These are phyloP conservation scores for Thalassiosira profunda DNA, from an alignment of 108 stramenopile species.

Conservation along the genomic window DNA sequence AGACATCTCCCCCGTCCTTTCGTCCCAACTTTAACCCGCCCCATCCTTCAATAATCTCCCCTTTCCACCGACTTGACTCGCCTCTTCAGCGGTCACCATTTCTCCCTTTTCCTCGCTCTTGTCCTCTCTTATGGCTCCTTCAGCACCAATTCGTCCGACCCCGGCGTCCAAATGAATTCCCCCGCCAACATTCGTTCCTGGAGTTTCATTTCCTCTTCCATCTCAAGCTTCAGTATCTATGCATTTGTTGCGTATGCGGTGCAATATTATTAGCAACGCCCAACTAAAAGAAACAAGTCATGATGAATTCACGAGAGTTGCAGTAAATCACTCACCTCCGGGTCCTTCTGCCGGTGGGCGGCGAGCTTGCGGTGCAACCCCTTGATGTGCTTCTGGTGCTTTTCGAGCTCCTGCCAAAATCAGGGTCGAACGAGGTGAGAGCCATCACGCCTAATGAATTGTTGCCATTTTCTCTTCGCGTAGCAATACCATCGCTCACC, in stretches of 20 bases:
- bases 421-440: background rate
- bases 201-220: constrained; percentile 20
- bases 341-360: background rate
- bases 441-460: background rate
- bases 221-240: constrained; percentile 2
- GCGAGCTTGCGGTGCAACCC: constrained; percentile 15
- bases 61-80: too few relatives aligned
- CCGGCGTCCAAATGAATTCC: constrained; percentile 19
- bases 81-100: too few relatives aligned
- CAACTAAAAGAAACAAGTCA: background rate
- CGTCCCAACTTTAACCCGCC: too few relatives aligned
- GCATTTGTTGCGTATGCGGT: background rate
- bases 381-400: background rate
- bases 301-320: background rate
- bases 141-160: constrained; percentile 6
- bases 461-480: background rate
- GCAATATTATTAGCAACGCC: background rate
- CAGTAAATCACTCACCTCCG: constrained; percentile 11
- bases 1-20: too few relatives aligned
- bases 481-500: background rate
- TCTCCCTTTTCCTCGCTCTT: too few relatives aligned
- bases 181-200: constrained; percentile 19
- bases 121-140: too few relatives aligned
- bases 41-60: too few relatives aligned
- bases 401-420: background rate